Conservation (phyloP, 352 stramenopile species). For the Globisporangium parvum region DNA sequence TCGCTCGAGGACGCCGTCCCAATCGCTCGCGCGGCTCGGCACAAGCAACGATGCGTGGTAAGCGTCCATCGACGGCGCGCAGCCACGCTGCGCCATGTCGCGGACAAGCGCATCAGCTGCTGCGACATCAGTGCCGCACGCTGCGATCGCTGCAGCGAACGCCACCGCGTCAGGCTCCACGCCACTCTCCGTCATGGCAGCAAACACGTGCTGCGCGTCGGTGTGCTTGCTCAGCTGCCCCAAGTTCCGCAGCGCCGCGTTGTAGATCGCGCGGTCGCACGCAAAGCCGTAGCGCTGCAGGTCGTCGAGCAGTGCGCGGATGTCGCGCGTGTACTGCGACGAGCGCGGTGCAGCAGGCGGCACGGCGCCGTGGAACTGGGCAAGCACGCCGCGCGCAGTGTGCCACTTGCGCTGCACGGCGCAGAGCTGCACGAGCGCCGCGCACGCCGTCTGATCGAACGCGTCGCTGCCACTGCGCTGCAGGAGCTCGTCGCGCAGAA, state of each 20-base stretch:
- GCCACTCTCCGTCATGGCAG: conserved; percentile 28
- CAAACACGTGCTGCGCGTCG: conserved; percentile 35
- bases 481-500: conserved; percentile 49
- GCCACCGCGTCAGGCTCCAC: conserved; percentile 45
- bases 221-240: conserved; percentile 29
- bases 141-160: conserved; percentile 45
- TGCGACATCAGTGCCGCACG: conserved; percentile 35
- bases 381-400: conserved; percentile 37
- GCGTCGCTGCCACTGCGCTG: conserved; percentile 13
- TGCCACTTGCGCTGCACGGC: conserved; percentile 52
- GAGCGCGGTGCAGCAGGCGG: conserved; percentile 27
- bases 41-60: conserved; percentile 26
- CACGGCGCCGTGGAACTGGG: conserved; percentile 36
- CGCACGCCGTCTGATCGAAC: conserved; percentile 32
- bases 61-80: conserved; percentile 16
- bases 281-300: conserved; percentile 34
- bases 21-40: conserved; percentile 16
- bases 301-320: conserved; percentile 36
- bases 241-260: conserved; percentile 60
- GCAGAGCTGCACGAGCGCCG: conserved; percentile 40
- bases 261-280: conserved; percentile 40
- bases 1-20: conserved; percentile 14
- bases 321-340: conserved; percentile 47
- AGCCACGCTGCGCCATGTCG: conserved; percentile 21
- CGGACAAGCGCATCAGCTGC: conserved; percentile 41